Conservation (phyloP, 2,329 filamentous ascomycete genomes). For the Aureobasidium melanogenum region DNA sequence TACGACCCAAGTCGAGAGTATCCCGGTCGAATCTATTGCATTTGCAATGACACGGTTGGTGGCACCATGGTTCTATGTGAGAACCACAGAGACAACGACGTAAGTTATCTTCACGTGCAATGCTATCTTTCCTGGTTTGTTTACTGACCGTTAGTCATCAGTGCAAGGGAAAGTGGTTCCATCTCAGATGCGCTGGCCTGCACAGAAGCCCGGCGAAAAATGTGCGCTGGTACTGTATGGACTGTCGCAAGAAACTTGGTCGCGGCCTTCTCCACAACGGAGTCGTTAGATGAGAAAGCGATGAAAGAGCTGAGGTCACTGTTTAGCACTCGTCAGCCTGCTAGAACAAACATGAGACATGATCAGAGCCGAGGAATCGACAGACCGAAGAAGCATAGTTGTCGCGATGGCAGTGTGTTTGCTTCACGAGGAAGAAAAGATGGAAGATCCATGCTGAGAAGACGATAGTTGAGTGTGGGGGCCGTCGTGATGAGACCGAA, state of each 20-base stretch:
- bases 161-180: not conserved
- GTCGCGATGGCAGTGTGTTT: too few species aligned
- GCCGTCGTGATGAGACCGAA: too few species aligned
- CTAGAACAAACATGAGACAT: too few species aligned
- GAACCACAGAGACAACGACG: not conserved
- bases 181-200: not conserved
- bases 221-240: not conserved
- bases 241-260: not conserved
- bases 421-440: too few species aligned
- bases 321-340: not conserved
- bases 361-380: too few species aligned
- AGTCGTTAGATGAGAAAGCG: not conserved
- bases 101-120: not conserved
- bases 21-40: not conserved
- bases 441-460: too few species aligned
- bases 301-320: not conserved
- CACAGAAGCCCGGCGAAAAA: not conserved
- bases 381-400: too few species aligned
- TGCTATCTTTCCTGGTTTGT: too few species aligned
- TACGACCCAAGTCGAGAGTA: not conserved
- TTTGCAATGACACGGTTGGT: not conserved
- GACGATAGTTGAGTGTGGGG: too few species aligned
- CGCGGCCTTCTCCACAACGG: not conserved
- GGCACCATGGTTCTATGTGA: not conserved
- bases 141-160: not conserved